Base-by-base conservation (phyloP, 305 asterid species). In the Striga hermonthica region DNA sequence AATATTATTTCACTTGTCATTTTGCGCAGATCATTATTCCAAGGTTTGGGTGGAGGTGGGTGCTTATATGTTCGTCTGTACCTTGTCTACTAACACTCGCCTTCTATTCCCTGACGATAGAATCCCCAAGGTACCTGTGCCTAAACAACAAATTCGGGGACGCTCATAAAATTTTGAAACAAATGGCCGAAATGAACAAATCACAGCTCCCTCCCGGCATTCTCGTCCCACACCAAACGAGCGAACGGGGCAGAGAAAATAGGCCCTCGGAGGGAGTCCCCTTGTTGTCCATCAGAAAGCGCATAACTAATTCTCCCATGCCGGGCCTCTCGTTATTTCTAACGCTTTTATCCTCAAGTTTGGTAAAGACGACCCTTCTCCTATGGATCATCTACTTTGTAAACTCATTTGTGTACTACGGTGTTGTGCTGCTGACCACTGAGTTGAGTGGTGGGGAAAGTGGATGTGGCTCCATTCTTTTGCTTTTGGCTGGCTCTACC, bases 391-490 rank as follows among this genome's bases (percentile, higher is more conserved):
- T 87, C 61, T 82, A 60, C 73, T 82, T 85, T 48, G 90, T 83
- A 45, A 82, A 87, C 68, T 47, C 87, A 13, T 90, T 90, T 75
- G 70, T 82, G 4, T 90, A 90, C 60, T 87, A 85, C 44, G 90
- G 95, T 11, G 79, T 87, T 54, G 79, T 85, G 69, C 67, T 90
- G 74, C 78, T 90, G 76, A 90, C 95, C 54, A 85, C 95, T 31
- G 86, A 81, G 76, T 70, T 88, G 40, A 80, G 83, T 82, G 76
- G 83, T 35, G 80, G 73, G 8, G 80, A 73, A 70, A 80, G 69
- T 58, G 63, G 66, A 72, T 86, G 90, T 64, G 66, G 75, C 34
- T 13, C 67, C 34, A 60, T 7, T 22, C 40, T 16, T 66, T 64
- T 60, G 14, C 67, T 52, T 52, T 15, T 66, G 53, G 53, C 64